A percentile compares a stretch with the other conserved stretches of the same genome.
These are phyloP conservation scores for Russula virescens DNA, from an alignment of 768 basidiomycete species.

Conservation along the genomic window DNA sequence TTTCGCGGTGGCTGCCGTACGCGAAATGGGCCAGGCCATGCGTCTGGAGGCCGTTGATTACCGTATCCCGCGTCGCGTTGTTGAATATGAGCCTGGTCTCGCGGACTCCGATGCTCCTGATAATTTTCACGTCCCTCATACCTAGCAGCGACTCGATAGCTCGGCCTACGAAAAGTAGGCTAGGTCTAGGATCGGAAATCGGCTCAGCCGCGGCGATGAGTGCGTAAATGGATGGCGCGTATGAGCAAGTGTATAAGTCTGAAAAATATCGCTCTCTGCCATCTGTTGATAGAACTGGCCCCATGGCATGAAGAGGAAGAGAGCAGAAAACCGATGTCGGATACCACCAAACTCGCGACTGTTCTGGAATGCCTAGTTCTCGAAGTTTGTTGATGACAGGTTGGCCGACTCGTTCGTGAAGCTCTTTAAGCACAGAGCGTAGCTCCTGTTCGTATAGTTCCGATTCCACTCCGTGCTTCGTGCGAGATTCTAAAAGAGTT, in stretches of 20 bases:
- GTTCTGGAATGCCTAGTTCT: neutral
- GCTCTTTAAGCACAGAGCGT: neutral
- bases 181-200: neutral
- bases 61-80: neutral
- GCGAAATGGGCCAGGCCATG: constrained; percentile 6
- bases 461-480: neutral
- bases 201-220: neutral
- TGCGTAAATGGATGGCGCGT: constrained; percentile 7
- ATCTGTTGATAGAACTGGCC: neutral
- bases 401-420: constrained; percentile 5
- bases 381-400: constrained; percentile 6
- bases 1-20: neutral
- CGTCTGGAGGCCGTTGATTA: neutral
- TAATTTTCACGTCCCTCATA: too few species aligned
- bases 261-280: neutral
- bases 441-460: neutral
- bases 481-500: neutral
- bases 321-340: neutral
- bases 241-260: constrained; percentile 13
- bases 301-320: constrained; percentile 21
- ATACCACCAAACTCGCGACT: too few species aligned
- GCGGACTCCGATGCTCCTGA: neutral
- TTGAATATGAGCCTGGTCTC: neutral
- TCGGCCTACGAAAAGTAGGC: constrained; percentile 6
- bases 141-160: neutral